These are phyloP conservation scores for Fusarium torulosum DNA, from an alignment of 2,329 filamentous ascomycete species.

Conservation along the genomic window DNA sequence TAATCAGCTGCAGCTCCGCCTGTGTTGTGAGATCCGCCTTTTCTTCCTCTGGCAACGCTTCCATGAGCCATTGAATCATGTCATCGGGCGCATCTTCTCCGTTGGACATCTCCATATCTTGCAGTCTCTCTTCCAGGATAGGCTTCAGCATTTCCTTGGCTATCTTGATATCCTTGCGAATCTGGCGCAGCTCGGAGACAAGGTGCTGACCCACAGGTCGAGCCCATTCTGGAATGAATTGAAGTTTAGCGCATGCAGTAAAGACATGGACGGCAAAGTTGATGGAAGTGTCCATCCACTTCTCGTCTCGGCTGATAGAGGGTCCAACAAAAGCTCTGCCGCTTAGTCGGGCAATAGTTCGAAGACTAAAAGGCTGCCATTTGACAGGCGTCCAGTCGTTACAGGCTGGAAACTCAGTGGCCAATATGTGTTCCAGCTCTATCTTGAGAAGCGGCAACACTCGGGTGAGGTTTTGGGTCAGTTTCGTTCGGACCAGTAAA, in stretches of 20 bases:
- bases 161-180: slow-evolving; percentile 57
- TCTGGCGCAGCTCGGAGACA: slow-evolving; percentile 61
- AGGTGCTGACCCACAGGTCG: slow-evolving; percentile 61
- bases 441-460: slow-evolving; percentile 61
- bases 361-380: slow-evolving; percentile 65
- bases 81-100: slow-evolving; percentile 57
- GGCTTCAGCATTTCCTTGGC: slow-evolving; percentile 60
- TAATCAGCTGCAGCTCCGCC: slow-evolving; percentile 59
- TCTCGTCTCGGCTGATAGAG: slow-evolving; percentile 62
- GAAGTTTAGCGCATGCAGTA: slow-evolving; percentile 62
- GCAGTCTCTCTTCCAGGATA: slow-evolving; percentile 61
- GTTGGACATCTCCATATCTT: slow-evolving; percentile 54
- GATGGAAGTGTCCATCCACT: slow-evolving; percentile 66
- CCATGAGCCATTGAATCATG: slow-evolving; percentile 60
- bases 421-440: slow-evolving; percentile 61
- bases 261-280: slow-evolving; percentile 65
- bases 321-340: slow-evolving; percentile 66
- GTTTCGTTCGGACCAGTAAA: slow-evolving; percentile 59
- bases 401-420: slow-evolving; percentile 63
- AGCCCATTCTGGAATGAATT: slow-evolving; percentile 64
- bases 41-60: slow-evolving; percentile 56
- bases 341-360: slow-evolving; percentile 65
- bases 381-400: slow-evolving; percentile 68
- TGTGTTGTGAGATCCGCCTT: slow-evolving; percentile 55
- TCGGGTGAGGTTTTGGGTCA: slow-evolving; percentile 62